Conservation (phyloP, 2,329 filamentous ascomycete genomes). For the Trichophyton simii region DNA sequence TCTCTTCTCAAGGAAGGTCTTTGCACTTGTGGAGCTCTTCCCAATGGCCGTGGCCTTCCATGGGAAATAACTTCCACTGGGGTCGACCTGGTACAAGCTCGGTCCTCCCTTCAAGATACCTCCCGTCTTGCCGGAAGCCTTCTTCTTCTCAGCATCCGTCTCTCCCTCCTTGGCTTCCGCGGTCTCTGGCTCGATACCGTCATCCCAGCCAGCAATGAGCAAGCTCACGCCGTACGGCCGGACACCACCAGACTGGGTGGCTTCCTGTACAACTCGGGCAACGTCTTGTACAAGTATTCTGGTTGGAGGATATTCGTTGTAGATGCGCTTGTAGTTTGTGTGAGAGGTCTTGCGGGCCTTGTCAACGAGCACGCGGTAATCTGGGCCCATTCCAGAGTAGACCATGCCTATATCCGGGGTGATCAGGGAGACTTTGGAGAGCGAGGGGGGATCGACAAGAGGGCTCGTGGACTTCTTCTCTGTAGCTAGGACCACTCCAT, state of each 20-base stretch:
- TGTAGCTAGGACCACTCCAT: conserved; percentile 95
- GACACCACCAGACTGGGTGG: conserved; percentile 94
- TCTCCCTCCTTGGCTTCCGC: conserved; percentile 47
- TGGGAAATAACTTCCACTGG: conserved; percentile 96
- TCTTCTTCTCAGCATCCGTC: conserved; percentile 51
- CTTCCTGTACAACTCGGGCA: conserved; percentile 95
- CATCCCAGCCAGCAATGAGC: conserved; percentile 94
- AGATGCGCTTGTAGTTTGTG: conserved; percentile 98
- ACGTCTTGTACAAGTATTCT: conserved; percentile 98
- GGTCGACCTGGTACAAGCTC: conserved; percentile 96
- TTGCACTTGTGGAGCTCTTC: conserved; percentile 94
- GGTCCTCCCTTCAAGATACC: conserved; percentile 92
- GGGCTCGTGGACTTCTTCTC: conserved; percentile 99
- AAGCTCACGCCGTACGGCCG: conserved; percentile 92
- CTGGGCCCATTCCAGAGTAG: conserved; percentile 96
- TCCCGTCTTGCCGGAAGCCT: conserved; percentile 74
- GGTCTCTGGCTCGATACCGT: conserved; percentile 79
- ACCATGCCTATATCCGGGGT: conserved; percentile 99
- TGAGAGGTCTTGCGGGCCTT: conserved; percentile 97
- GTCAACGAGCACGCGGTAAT: conserved; percentile 95
- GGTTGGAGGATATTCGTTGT: conserved; percentile 99
- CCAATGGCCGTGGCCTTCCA: conserved; percentile 99
- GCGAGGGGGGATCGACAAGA: conserved; percentile 84
- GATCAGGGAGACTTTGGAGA: conserved; percentile 95
- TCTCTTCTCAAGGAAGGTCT: conserved; percentile 98